These are phyloP conservation scores for Hypomontagnella monticulosa DNA, from an alignment of 495 filamentous ascomycete genomes.

Conservation along the genomic window DNA sequence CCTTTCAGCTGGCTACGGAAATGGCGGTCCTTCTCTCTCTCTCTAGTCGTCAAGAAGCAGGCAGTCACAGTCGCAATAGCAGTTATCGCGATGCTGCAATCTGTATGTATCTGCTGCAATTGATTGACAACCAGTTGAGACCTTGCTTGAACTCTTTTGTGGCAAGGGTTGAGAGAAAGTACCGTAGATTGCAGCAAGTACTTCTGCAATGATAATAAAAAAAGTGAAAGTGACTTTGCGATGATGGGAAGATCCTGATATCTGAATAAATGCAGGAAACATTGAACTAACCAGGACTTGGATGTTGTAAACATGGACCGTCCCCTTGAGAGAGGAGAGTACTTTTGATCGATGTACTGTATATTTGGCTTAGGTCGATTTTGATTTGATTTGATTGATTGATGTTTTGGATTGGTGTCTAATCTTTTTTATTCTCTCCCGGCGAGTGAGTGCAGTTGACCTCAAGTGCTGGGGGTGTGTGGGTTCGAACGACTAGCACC, in stretches of 20 bases:
- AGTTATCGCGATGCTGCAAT: no score
- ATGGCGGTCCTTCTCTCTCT: not conserved
- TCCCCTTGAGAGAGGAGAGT: constrained; percentile 17
- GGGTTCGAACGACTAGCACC: constrained; percentile 34
- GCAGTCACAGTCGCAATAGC: not conserved
- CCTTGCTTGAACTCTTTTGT: no score
- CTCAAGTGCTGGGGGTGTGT: constrained; percentile 31
- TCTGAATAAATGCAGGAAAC: constrained; percentile 33
- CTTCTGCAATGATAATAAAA: constrained; percentile 16
- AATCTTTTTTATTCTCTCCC: constrained; percentile 13
- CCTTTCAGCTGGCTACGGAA: not conserved
- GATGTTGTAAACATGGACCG: constrained; percentile 5
- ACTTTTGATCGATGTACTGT: constrained; percentile 32
- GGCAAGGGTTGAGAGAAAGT: constrained; percentile 23
- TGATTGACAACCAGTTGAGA: no score
- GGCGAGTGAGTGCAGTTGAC: constrained; percentile 26
- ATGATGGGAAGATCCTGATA: constrained; percentile 26
- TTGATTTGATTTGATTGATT: no score
- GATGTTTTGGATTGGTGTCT: constrained; percentile 42
- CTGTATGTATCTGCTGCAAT: no score
- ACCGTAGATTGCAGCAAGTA: constrained; percentile 3
- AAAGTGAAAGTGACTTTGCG: constrained; percentile 23
- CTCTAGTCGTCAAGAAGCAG: not conserved
- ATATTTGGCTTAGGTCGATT: constrained; percentile 29
- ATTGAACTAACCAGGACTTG: constrained; percentile 36